Base-by-base conservation (phyloP, 2,329 filamentous ascomycete genomes). In the Teratosphaeria destructans region DNA sequence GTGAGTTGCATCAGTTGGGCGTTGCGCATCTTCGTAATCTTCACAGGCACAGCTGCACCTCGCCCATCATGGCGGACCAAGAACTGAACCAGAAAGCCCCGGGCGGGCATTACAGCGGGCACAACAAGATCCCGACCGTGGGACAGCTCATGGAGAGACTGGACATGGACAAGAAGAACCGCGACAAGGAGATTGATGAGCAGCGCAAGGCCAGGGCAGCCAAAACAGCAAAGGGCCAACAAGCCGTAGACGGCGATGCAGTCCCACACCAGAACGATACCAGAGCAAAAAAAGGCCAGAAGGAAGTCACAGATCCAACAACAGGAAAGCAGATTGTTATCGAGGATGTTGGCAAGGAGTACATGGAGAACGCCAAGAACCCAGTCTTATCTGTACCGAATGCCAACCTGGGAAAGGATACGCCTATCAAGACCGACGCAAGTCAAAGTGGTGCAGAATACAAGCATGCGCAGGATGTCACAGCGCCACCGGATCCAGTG, bases 251-350 rank as follows among this genome's bases (percentile, higher is more conserved):
- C 37, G 67, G 67, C 23, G 75, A 77, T 55, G 75, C 73, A 8
- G 67, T 72, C 52, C 74, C 79, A 53, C 81, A 84, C 68, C 68
- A 79, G 64, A 74, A 77, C 55, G 74, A 77, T 56, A 72, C 77
- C 58, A 69, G 73, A n/a, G 74, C 75, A 8, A 75, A 79, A 59
- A 75, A 74, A 55, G 75, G 75, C 16, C 75, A 81, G 62, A 82
- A 85, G 65, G 77, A 70, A 2, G 92, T 96, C 53, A 90, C 88
- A 0, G 93, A 97, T 71, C 93, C 93, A 0, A 89, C 90, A 0
- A 96, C 93, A 0, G 91, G 91, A 23, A 88, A 85, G 57, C 82
- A 96, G 64, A 88, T 96, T 23, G 83, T 88, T 63, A 95, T 97
- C 63, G 88, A 91, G 65, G 89, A 95, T 75, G 85, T 88, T 23